phyloP scores from a whole-genome alignment of 371 early-diverging fungal species.

The Mycotypha africana region DNA sequence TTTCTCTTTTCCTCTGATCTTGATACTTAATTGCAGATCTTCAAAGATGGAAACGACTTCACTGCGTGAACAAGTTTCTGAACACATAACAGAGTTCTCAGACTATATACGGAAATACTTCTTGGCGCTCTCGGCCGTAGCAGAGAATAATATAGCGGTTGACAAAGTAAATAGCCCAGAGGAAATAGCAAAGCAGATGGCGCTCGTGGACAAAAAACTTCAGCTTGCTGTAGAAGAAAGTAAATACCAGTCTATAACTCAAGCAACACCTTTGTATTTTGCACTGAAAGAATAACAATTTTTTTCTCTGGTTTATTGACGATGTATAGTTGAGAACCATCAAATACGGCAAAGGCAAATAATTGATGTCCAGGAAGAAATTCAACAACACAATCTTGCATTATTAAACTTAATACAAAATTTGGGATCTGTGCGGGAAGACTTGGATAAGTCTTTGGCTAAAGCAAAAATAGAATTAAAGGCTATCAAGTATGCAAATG shows the following conservation, averaged over 20 bases:
- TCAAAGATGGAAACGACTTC: constrained; percentile 25
- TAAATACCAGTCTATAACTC: constrained; percentile 16
- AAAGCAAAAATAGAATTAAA: constrained; percentile 32
- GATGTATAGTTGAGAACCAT: constrained; percentile 42
- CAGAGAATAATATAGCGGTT: constrained; percentile 21
- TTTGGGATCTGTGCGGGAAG: constrained; percentile 22
- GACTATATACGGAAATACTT: constrained; percentile 30
- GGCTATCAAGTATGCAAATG: constrained; percentile 25
- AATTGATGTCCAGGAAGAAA: constrained; percentile 40
- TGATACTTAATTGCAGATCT: too few species aligned
- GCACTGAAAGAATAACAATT: too few species aligned
- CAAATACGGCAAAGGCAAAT: constrained; percentile 39
- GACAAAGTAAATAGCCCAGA: constrained; percentile 21
- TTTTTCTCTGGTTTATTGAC: too few species aligned
- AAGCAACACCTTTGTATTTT: background rate
- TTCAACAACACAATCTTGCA: constrained; percentile 31
- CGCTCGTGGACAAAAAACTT: constrained; percentile 23
- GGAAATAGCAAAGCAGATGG: constrained; percentile 24
- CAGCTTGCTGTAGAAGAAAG: constrained; percentile 39
- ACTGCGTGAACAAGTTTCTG: constrained; percentile 37
- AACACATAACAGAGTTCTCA: constrained; percentile 34
- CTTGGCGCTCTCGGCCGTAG: constrained; percentile 20
- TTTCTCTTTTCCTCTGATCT: too few species aligned
- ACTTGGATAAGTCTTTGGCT: constrained; percentile 24
- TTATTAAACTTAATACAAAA: constrained; percentile 29